Conservation (phyloP, 352 stramenopile species). For the Saprolegnia diclina region DNA sequence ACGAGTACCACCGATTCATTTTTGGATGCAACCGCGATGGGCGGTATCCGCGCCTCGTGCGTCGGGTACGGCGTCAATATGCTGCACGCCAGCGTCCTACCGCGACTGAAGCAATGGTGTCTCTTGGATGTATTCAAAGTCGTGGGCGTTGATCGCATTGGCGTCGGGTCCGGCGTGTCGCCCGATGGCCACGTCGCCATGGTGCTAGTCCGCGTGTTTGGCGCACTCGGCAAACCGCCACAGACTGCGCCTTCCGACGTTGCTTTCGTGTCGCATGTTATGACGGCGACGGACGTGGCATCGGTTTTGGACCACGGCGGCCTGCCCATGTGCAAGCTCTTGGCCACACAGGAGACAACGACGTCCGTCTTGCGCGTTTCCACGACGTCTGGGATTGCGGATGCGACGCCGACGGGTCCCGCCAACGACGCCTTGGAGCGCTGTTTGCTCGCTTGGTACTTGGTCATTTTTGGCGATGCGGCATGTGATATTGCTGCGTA, state of each 20-base stretch:
- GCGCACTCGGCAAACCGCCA: neutral
- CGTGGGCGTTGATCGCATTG: neutral
- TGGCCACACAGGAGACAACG: neutral
- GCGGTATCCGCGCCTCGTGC: neutral
- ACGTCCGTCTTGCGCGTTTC: neutral
- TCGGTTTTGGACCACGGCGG: neutral
- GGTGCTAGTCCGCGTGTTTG: constrained; percentile 8
- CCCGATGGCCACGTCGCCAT: neutral
- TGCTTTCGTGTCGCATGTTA: neutral
- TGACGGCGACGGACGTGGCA: neutral
- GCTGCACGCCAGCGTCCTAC: neutral
- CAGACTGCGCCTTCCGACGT: neutral
- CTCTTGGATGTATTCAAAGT: constrained; percentile 6
- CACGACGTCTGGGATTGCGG: neutral
- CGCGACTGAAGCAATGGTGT: neutral
- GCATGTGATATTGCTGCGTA: neutral
- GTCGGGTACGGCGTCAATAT: constrained; percentile 18
- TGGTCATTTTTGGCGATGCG: too few species aligned
- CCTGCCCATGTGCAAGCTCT: neutral
- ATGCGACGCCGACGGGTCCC: neutral
- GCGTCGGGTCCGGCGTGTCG: constrained; percentile 13
- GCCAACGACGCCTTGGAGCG: neutral
- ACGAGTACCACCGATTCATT: neutral
- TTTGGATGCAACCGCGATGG: neutral
- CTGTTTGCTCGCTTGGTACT: neutral